Base-by-base conservation (phyloP, 352 stramenopile genomes). In the Phytopythium litorale region DNA sequence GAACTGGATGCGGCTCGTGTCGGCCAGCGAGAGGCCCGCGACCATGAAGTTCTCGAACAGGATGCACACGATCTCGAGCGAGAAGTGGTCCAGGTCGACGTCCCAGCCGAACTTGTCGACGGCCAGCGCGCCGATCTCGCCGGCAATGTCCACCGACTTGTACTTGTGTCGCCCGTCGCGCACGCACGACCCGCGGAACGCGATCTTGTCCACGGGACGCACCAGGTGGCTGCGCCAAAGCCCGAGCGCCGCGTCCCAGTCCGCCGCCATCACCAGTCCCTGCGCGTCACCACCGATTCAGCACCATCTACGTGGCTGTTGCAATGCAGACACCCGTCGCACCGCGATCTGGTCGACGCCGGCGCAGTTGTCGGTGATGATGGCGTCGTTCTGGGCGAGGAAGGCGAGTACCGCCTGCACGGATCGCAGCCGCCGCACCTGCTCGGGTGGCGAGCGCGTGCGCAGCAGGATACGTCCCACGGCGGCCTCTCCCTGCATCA, bases 181-280 rank as follows among this genome's bases (percentile, higher is more conserved):
- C 50, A 94, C 82, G 63, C 84, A 92, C 16, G 84, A 94, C 12
- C 79, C 84, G 25, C 84, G 79, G 59, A 94, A 94, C 23, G 69
- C 78, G 11, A 87, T 80, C 8, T 53, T 58, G 13, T 72, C 65
- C 1, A 64, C 60, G 2, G 59, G 62, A 37, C 58, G 68, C 0
- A 75, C 33, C 1, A 49, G 45, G 60, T 90, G 79, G 32, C 67
- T 63, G 33, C 70, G 72, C 84, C 84, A 94, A n/a, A 94, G 64
- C 50, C 64, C 52, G 38, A 94, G 62, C 0, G 84, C 75, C 16
- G 68, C 56, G 32, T 73, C 58, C 84, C 84, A 94, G 54, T 89
- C 66, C 3, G 76, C 73, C 25, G 72, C 60, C 33, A 70, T 58
- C 40, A 91, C 58, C 53, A 87, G 52, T 72, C 76, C 57, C 79